Percentiles rank a stretch among this genome's conserved stretches.
phyloP scores from a whole-genome alignment of 176 grass and related monocot species.

The Eremochloa ophiuroides region DNA sequence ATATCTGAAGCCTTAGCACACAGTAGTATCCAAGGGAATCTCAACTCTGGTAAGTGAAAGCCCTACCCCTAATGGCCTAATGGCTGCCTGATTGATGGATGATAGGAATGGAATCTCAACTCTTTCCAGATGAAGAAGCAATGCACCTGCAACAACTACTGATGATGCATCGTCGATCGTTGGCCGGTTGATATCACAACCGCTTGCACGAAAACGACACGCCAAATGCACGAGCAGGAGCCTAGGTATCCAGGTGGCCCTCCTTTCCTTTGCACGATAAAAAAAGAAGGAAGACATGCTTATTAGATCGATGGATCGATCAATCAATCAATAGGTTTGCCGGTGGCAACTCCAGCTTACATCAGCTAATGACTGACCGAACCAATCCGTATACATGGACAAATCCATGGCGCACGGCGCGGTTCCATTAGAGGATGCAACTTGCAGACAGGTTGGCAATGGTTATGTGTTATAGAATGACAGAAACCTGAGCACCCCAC shows the following conservation, averaged over 20 bases:
- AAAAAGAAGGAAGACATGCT: neutral
- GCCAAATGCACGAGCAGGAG: neutral
- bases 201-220: neutral
- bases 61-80: neutral
- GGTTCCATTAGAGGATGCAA: neutral
- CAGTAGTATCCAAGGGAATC: neutral
- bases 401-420: neutral
- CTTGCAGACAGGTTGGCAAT: neutral
- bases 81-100: conserved; percentile 20
- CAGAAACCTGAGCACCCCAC: neutral
- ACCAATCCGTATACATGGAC: neutral
- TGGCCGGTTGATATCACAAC: neutral
- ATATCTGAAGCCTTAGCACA: neutral
- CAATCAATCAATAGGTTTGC: neutral
- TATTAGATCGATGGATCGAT: neutral
- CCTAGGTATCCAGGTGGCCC: neutral
- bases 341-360: neutral
- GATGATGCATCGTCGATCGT: neutral
- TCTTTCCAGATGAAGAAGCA: conserved; percentile 8
- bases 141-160: neutral
- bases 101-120: neutral
- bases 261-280: neutral
- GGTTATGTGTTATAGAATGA: neutral
- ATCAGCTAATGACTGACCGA: neutral
- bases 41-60: neutral